Evolutionary conservation across 1,284 basidiomycete genomes (phyloP).

Genomic region (Malassezia japonica): DNA sequence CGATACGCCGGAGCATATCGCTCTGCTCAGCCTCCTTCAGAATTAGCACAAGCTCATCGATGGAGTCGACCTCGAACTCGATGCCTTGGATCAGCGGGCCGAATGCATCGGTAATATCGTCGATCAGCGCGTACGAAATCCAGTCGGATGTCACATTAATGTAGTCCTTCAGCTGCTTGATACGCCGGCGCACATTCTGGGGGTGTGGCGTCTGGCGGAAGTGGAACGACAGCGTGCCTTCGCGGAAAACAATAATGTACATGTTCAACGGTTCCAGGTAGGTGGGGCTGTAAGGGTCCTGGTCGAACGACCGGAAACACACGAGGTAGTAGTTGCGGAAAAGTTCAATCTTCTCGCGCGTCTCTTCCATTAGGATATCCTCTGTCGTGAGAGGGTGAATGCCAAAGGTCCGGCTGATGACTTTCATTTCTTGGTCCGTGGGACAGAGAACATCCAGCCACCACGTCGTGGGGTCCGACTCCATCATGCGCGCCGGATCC

Average conservation of each 20-base stretch:
- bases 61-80: slow-evolving; percentile 98
- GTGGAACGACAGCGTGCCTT: slow-evolving; percentile 96
- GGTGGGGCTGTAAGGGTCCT: slow-evolving; percentile 93
- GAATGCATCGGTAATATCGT: slow-evolving; percentile 99
- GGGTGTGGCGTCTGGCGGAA: slow-evolving; percentile 95
- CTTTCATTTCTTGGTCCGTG: slow-evolving; percentile 96
- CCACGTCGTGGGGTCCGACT: slow-evolving; percentile 72
- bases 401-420: slow-evolving; percentile 67
- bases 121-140: slow-evolving; percentile 99
- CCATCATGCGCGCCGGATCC: slow-evolving; percentile 1
- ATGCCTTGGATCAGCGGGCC: slow-evolving; percentile 96
- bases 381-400: slow-evolving; percentile 98
- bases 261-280: slow-evolving; percentile 97
- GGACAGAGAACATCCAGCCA: slow-evolving; percentile 93
- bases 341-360: slow-evolving; percentile 97
- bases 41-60: slow-evolving; percentile 94
- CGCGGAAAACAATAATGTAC: slow-evolving; percentile 98
- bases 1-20: slow-evolving; percentile 71
- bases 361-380: slow-evolving; percentile 98
- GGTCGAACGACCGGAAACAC: slow-evolving; percentile 98
- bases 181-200: slow-evolving; percentile 90
- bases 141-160: slow-evolving; percentile 98
- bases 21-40: slow-evolving; percentile 75
- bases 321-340: slow-evolving; percentile 99
- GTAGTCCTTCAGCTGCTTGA: slow-evolving; percentile 98